Base-by-base conservation (phyloP, 1,284 basidiomycete species). In the Austroboletus sp. region DNA sequence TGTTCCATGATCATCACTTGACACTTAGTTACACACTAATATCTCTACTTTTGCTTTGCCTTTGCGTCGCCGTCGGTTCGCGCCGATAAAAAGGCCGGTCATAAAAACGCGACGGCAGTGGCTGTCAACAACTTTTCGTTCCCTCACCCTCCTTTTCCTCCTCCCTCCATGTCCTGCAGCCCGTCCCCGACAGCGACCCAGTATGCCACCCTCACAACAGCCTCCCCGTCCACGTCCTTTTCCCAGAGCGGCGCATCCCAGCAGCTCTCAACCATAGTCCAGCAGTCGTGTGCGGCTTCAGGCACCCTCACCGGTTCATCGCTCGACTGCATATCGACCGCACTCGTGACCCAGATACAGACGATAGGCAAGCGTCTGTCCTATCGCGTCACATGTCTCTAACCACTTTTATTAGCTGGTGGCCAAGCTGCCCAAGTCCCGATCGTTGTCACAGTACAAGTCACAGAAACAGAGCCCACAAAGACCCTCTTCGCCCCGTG, bases 401-500 rank as follows among this genome's bases (percentile, higher is more conserved):
- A 43, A 62, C 47, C 30, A 12, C 9, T 10, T 52, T 44, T 23
- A 10, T 44, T 42, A 66, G 71, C 61, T 30, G 60, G 57, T 16
- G 54, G 57, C 11, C 61, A 63, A 21, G 63, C 64, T 5, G 58
- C 59, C 1, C 61, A 64, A 42, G 58, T 70, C 12, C 72, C 72
- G 12, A 45, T 71, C 11, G 52, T 65, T 30, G 46, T 69, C 11
- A 67, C 64, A 0, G 51, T 65, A 13, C 53, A 63, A 6, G 51
- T 67, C 21, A 59, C 55, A 10, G 48, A 58, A 12, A 55, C 60
- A 11, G 52, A 56, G 10, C 62, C 73, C 1, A 74, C 66, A 1
- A 57, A 63, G 8, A 73, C 72, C 3, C 53, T 72, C 26, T 75
- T 66, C 52, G 58, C 65, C 3, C 61, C 70, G 13, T 65, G 60